phyloP scores from a whole-genome alignment of 2,329 filamentous ascomycete species.

The Aspergillus chevalieri region DNA sequence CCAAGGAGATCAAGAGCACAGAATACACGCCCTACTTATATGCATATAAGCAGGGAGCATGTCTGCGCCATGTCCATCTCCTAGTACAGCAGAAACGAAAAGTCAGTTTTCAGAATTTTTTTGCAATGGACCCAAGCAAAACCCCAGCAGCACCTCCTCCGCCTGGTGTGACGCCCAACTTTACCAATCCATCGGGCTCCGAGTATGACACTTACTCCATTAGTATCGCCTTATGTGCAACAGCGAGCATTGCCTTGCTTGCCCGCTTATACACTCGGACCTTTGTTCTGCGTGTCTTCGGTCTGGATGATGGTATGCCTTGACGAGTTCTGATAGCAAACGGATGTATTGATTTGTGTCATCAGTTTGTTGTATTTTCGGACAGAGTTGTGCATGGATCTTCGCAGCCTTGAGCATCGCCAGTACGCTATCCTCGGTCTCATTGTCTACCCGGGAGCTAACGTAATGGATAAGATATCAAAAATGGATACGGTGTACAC shows the following conservation, averaged over 20 bases:
- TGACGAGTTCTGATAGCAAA: neutral
- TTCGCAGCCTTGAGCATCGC: slow-evolving; percentile 9
- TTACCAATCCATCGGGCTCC: slow-evolving; percentile 4
- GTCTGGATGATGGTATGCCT: slow-evolving; percentile 7
- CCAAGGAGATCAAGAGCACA: neutral
- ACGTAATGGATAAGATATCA: slow-evolving; percentile 3
- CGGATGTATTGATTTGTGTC: neutral
- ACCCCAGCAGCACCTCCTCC: slow-evolving; percentile 7
- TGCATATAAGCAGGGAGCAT: neutral
- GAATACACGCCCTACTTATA: no score
- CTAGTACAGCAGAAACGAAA: no score
- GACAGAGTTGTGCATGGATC: slow-evolving; percentile 10
- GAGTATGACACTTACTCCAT: slow-evolving; percentile 9
- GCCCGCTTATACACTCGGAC: slow-evolving; percentile 8
- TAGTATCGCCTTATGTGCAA: slow-evolving; percentile 8
- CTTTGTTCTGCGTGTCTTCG: slow-evolving; percentile 1
- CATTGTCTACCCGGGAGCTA: neutral
- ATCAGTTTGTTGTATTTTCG: slow-evolving; percentile 5
- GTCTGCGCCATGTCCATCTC: neutral
- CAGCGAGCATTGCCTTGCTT: slow-evolving; percentile 4
- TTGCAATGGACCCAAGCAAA: slow-evolving; percentile 7
- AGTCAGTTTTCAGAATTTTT: neutral
- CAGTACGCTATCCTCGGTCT: neutral
- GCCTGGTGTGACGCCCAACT: slow-evolving; percentile 8
- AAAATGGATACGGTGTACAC: slow-evolving; percentile 10